Evolutionary conservation across 208 protist genomes (phyloP).

Genomic region (Trypanosoma cruzi): DNA sequence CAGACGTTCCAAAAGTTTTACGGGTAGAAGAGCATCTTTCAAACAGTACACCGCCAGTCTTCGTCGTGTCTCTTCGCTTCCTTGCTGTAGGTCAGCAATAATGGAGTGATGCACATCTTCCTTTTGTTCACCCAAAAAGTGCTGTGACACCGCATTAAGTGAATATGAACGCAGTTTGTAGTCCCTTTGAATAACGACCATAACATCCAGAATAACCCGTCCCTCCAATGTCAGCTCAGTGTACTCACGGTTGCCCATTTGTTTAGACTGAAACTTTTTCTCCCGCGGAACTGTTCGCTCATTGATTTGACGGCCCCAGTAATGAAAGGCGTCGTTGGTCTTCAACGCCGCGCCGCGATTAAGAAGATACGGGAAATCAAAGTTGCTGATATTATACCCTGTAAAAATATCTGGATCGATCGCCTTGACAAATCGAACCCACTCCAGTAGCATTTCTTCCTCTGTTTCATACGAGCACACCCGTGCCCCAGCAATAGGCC

Average conservation of each 20-base stretch:
- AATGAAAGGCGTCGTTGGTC: conserved; percentile 87
- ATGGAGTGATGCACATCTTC: conserved; percentile 99
- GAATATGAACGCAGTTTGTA: conserved; percentile 99
- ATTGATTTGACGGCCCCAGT: conserved; percentile 91
- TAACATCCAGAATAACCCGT: conserved; percentile 97
- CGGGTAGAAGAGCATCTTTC: conserved; percentile 97
- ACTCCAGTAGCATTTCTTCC: conserved; percentile 93
- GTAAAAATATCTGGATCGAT: conserved; percentile 96
- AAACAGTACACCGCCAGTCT: conserved; percentile 99
- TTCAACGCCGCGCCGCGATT: conserved; percentile 93
- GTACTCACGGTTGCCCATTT: conserved; percentile 98
- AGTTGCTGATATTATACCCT: conserved; percentile 99
- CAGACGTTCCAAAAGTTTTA: conserved; percentile 98
- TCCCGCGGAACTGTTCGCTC: conserved; percentile 92
- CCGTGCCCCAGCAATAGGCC: conserved; percentile 95
- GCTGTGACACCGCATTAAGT: conserved; percentile 98
- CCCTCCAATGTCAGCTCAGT: conserved; percentile 98
- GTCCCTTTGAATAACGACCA: conserved; percentile 97
- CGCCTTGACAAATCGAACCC: conserved; percentile 78
- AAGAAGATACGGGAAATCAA: conserved; percentile 99
- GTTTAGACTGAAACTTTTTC: conserved; percentile 97
- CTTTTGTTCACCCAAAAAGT: conserved; percentile 99
- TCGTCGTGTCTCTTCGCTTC: conserved; percentile 96
- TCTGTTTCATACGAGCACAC: conserved; percentile 95
- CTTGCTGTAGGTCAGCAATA: conserved; percentile 97